Base-by-base conservation (phyloP, 2,329 filamentous ascomycete genomes). In the Elsinoe fawcettii region DNA sequence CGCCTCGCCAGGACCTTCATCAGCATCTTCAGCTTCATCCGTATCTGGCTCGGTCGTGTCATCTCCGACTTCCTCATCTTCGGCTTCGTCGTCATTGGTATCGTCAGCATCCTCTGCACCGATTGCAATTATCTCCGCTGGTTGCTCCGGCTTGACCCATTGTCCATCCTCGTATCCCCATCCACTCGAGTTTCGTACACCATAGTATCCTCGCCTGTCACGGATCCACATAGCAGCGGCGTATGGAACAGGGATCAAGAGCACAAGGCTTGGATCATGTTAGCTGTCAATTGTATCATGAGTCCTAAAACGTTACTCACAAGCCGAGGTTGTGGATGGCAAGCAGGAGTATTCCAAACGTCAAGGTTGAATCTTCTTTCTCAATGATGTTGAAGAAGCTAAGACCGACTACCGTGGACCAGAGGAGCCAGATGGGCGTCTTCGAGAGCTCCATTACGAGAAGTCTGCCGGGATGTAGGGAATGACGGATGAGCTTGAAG, bases 301-400 rank as follows among this genome's bases (percentile, higher is more conserved):
- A 5, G 20, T n/a, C 25, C 3, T 18, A 22, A 27, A 18, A 25
- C 11, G 12, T 25, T 8, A 56, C 54, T 39, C 30, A 56, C 54
- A 56, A 37, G 27, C 39, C 41, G 18, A 56, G 39, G 16, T 14
- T 25, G 30, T 56, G 54, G 6, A 56, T 27, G 23, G 41, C 54
- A n/a, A 43, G 20, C 14, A 39, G 12, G 30, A 56, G 12, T 5
- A 47, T 37, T 5, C 41, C 41, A 25, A 37, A 37, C 2, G 39
- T 32, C n/a, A 43, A 16, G 25, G n/a, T 56, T 8, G 41, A n/a
- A 23, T 46, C 20, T 14, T 37, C 37, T 22, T 56, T 43, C 27
- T 56, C 54, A 14, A 56, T 32, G 25, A 49, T 49, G 32, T 43
- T 47, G 39, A 46, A 23, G 30, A 49, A 49, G 23, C 54, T 46